These are phyloP conservation scores for Acanthochlamys bracteata DNA, from an alignment of 106 monocot species.

Conservation along the genomic window DNA sequence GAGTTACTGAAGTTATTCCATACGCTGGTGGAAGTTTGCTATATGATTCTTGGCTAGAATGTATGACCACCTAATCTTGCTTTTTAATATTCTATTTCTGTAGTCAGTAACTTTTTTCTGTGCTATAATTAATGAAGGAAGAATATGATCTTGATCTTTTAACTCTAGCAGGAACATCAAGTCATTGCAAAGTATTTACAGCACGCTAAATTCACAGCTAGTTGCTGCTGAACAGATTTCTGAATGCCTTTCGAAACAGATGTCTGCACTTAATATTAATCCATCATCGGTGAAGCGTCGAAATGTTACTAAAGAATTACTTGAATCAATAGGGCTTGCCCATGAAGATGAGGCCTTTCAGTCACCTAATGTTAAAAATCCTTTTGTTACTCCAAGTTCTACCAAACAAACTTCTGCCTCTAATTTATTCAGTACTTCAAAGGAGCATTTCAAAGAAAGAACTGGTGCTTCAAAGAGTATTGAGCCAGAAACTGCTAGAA, in stretches of 20 bases:
- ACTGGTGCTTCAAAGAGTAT: conserved; percentile 16
- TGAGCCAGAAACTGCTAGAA: conserved; percentile 65
- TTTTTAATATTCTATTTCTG: no score
- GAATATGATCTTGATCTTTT: no score
- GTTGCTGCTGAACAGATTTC: conserved; percentile 80
- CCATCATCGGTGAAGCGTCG: conserved; percentile 37
- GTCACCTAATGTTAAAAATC: conserved; percentile 31
- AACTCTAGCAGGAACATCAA: conserved; percentile 31
- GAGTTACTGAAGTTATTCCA: no score
- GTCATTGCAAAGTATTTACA: conserved; percentile 67
- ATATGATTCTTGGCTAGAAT: no score
- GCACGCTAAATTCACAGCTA: conserved; percentile 75
- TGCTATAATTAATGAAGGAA: conserved; percentile 1
- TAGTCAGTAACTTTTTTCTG: no score
- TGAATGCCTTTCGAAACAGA: conserved; percentile 66
- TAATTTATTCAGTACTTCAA: conserved; percentile 5
- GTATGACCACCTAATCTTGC: no score
- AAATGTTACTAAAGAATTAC: conserved; percentile 42
- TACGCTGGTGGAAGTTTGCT: no score
- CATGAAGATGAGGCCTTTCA: conserved; percentile 29
- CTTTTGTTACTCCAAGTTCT: conserved; percentile 19
- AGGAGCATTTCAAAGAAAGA: conserved; percentile 12
- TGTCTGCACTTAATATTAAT: conserved; percentile 56
- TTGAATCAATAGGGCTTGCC: conserved; percentile 85
- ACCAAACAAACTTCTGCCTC: conserved; percentile 20